Conservation (phyloP, 2,329 filamentous ascomycete species). For the Fonsecaea nubica region DNA sequence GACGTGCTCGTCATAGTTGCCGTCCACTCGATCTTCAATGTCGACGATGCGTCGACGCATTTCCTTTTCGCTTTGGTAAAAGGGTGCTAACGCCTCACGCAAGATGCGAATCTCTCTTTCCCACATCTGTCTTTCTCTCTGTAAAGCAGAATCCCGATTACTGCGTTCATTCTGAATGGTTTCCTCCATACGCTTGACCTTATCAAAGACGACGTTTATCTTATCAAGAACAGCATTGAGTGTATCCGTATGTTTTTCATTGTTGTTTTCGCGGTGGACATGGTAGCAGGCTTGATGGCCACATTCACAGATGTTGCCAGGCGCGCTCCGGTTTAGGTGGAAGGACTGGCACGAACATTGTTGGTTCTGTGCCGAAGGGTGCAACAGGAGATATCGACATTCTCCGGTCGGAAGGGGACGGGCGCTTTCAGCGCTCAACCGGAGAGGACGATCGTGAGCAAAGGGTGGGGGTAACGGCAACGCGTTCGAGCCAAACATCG, state of each 20-base stretch:
- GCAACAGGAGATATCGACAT: constrained; percentile 43
- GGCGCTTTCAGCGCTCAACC: constrained; percentile 36
- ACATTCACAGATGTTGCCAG: constrained; percentile 53
- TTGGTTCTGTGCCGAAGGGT: constrained; percentile 42
- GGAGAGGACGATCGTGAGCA: constrained; percentile 37
- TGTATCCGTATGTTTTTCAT: constrained; percentile 21
- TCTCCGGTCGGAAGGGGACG: constrained; percentile 43
- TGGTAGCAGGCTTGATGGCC: constrained; percentile 58
- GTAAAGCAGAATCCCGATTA: constrained; percentile 38
- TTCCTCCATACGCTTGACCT: constrained; percentile 41
- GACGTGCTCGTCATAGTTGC: constrained; percentile 41
- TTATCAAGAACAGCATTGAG: constrained; percentile 30
- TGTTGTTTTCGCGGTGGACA: constrained; percentile 32
- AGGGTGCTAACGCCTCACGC: constrained; percentile 43
- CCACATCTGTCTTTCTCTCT: constrained; percentile 40
- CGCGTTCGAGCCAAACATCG: constrained; percentile 41
- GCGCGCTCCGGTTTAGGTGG: constrained; percentile 45
- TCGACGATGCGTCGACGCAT: constrained; percentile 41
- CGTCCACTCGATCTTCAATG: constrained; percentile 42
- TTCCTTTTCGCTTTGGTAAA: constrained; percentile 42
- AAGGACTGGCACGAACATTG: constrained; percentile 55
- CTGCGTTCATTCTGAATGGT: constrained; percentile 40
- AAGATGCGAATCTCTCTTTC: constrained; percentile 42
- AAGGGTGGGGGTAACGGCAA: constrained; percentile 36
- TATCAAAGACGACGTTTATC: constrained; percentile 37